phyloP scores from a whole-genome alignment of 2,329 filamentous ascomycete species.

The Phialophora tarda region DNA sequence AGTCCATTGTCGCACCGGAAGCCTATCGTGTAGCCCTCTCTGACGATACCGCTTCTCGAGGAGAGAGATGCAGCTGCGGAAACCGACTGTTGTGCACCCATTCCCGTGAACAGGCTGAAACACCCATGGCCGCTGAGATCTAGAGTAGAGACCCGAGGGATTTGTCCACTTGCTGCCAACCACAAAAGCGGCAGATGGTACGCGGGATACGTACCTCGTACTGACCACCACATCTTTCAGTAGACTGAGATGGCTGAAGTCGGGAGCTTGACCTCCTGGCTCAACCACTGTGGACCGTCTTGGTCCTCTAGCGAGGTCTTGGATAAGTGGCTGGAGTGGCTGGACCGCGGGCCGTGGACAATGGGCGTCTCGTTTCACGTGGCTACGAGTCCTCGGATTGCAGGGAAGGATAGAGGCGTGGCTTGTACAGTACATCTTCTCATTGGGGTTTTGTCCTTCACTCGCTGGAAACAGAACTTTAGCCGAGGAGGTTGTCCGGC shows the following conservation, averaged over 20 bases:
- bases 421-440: background rate
- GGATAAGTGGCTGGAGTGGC: no score
- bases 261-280: constrained; percentile 46
- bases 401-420: background rate
- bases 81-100: background rate
- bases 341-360: no score
- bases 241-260: constrained; percentile 44
- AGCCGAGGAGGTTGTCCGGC: no score
- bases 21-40: background rate
- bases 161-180: constrained; percentile 51
- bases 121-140: constrained; percentile 63
- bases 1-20: constrained; percentile 1
- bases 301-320: no score
- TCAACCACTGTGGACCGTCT: constrained; percentile 54
- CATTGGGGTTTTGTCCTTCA: background rate
- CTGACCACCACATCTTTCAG: constrained; percentile 52
- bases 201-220: constrained; percentile 67
- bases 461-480: no score
- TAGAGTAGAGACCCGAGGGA: constrained; percentile 41
- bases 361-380: no score
- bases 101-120: constrained; percentile 7
- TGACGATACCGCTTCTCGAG: no score
- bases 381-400: no score
- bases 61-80: background rate
- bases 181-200: constrained; percentile 64